Base-by-base conservation (phyloP, 2,329 filamentous ascomycete genomes). In the Akanthomyces uredinophilus region DNA sequence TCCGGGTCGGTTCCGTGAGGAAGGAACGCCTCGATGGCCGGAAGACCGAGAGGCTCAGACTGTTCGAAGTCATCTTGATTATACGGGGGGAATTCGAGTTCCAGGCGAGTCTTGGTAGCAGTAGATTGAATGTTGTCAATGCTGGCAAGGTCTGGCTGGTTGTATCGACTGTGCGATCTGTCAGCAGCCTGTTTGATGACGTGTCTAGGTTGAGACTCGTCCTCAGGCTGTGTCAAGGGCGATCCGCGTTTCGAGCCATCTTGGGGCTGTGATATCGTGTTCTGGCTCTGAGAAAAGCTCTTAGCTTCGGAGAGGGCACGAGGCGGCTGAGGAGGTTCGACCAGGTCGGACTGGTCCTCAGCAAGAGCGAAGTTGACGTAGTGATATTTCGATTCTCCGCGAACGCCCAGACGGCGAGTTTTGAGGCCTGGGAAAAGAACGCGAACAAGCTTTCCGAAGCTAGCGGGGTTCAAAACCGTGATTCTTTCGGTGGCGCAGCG, bases 301-400 rank as follows among this genome's bases (percentile, higher is more conserved):
- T 73, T 70, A 5, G 76, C 69, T 60, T 85, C 83, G n/a, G 78
- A 72, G 11, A 83, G 75, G n/a, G 80, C 77, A 24, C 81, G 74
- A 4, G 78, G 73, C n/a, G 79, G 74, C 22, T 79, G 79, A 4
- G 75, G 75, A 16, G 79, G 75, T 32, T 82, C 77, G 47, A 74
- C 73, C 4, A 77, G 65, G 16, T 83, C 81, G 4, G 79, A 74
- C 60, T 83, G 78, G 63, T 87, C 85, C 56, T 87, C 85, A 47
- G 79, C 75, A 56, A 88, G 74, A 14, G 78, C 79, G 68, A 89
- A 89, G 70, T 87, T 87, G 52, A 88, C 86, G 70, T 99, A 99
- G 75, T 99, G 95, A 74, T 99, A 99, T 73, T 99, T 99, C 16
- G 95, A 99, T 77, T 98, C 94, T 66, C 95, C 95, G 59, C 95